Evolutionary conservation across 768 basidiomycete genomes (phyloP), one percentile per base, ranked within the genome.

Genomic region (Mycena maculata): DNA sequence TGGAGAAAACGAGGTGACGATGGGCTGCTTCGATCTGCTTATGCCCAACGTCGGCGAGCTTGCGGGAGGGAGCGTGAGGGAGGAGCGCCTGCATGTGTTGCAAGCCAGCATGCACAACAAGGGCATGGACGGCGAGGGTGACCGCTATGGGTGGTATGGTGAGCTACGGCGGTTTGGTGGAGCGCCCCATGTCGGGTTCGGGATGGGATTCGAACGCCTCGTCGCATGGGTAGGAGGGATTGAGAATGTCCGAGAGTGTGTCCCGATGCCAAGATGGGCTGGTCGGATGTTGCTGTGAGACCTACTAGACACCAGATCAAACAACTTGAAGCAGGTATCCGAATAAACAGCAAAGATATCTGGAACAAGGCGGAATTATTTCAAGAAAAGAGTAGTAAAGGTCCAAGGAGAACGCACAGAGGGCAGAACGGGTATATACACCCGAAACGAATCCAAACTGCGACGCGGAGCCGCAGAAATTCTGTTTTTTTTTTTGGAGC

Each of bases 11-110:
- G 78, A 77, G 47, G 69, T 74, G 67, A 92, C 94, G 0, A 95
- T 94, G 4, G 94, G 91, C n/a, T 99, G 97, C 79, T 98, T 99
- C 73, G 98, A 99, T 76, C 84, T 99, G 20, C 86, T 99, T 57
- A 88, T 99, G 7, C 98, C 97, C 0, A 80, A 86, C 25, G 80
- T 95, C 1, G 97, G 97, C 5, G 98, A 99, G 79, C 85, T 99
- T 23, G 92, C 87, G 0, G 98, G 98, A 1, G 98, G 98, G 4
- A 96, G 94, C 42, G 82, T 99, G 41, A 86, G 98, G 65, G 92
- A 96, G 75, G 94, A 96, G 72, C 84, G 93, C 41, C 63, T 79
- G 39, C 84, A 84, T 13, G 72, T 83, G 13, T 80, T 96, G 28
- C 76, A 81, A 61, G 74, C 72, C 27, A 82, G 83, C 45, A 87